These are phyloP conservation scores for Hordeum pubiflorum DNA, from an alignment of 202 grass and related monocot genomes.

Conservation along the genomic window DNA sequence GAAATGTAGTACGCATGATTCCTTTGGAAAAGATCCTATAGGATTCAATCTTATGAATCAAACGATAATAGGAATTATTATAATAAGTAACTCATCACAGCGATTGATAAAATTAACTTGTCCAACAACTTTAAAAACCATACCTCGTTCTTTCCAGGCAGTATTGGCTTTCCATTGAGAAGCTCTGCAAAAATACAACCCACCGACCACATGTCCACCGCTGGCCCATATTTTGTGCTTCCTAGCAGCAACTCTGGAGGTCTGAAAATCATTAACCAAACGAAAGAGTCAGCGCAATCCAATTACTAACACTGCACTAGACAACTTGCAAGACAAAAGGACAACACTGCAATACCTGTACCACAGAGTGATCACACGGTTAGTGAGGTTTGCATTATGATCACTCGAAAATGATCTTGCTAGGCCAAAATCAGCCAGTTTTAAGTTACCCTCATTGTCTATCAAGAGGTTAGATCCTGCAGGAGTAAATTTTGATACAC, in stretches of 20 bases:
- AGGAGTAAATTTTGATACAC: slow-evolving; percentile 6
- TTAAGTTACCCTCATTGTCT: slow-evolving; percentile 91
- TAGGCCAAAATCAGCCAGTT: slow-evolving; percentile 92
- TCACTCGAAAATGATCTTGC: slow-evolving; percentile 71
- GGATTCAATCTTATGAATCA: too few relatives aligned
- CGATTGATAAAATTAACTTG: background rate
- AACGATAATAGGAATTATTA: background rate
- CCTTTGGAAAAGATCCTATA: too few relatives aligned
- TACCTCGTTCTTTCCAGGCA: slow-evolving; percentile 84
- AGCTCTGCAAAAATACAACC: slow-evolving; percentile 94
- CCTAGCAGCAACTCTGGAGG: slow-evolving; percentile 88
- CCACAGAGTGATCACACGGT: slow-evolving; percentile 86
- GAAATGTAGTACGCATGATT: too few relatives aligned
- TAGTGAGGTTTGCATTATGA: slow-evolving; percentile 66
- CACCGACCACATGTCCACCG: slow-evolving; percentile 92
- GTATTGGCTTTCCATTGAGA: slow-evolving; percentile 69
- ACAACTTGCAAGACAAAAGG: background rate
- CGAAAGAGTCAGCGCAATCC: background rate
- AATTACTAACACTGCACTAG: background rate
- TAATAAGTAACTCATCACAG: background rate
- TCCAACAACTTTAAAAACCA: slow-evolving; percentile 23
- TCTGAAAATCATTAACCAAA: slow-evolving; percentile 39
- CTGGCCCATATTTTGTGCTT: slow-evolving; percentile 72
- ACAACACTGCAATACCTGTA: slow-evolving; percentile 47
- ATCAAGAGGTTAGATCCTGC: slow-evolving; percentile 91